Conservation (phyloP, 1,284 basidiomycete species). For the Moesziomyces parantarcticus region DNA sequence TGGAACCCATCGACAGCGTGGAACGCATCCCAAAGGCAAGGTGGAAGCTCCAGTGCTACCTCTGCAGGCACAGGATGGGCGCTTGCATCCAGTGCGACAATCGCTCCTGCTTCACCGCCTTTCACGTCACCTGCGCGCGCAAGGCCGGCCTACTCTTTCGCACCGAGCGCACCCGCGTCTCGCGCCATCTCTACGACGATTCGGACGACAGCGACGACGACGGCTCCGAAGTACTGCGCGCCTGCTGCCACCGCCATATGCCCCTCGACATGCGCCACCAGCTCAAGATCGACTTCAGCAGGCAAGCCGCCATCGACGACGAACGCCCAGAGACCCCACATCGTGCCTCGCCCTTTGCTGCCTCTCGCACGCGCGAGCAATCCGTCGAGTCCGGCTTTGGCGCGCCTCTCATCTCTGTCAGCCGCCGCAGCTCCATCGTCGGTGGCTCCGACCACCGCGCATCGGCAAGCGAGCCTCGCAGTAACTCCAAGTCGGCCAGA, state of each 20-base stretch:
- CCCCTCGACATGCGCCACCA: constrained; percentile 42
- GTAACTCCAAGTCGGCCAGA: constrained; percentile 70
- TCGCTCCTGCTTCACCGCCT: constrained; percentile 88
- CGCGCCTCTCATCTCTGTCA: constrained; percentile 40
- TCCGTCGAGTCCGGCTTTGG: constrained; percentile 34
- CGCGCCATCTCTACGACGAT: constrained; percentile 48
- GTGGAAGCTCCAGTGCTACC: constrained; percentile 88
- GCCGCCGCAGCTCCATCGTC: constrained; percentile 41
- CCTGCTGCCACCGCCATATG: constrained; percentile 64
- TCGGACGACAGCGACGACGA: constrained; percentile 48
- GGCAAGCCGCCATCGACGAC: constrained; percentile 23
- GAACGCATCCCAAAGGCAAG: constrained; percentile 88
- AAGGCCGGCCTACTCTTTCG: constrained; percentile 60
- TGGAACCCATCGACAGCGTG: constrained; percentile 95
- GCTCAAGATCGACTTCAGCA: constrained; percentile 45
- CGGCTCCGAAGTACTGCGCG: constrained; percentile 43
- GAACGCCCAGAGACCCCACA: constrained; percentile 35
- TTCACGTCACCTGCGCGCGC: constrained; percentile 93
- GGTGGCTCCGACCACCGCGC: constrained; percentile 21
- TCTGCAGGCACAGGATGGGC: constrained; percentile 84
- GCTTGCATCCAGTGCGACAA: constrained; percentile 98
- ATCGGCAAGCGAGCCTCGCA: constrained; percentile 12
- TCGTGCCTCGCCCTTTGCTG: constrained; percentile 30
- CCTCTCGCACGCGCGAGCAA: constrained; percentile 44
- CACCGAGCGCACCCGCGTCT: constrained; percentile 48